These are phyloP conservation scores for Ceratobasidium sp. DNA, from an alignment of 1,284 basidiomycete genomes.

Conservation along the genomic window DNA sequence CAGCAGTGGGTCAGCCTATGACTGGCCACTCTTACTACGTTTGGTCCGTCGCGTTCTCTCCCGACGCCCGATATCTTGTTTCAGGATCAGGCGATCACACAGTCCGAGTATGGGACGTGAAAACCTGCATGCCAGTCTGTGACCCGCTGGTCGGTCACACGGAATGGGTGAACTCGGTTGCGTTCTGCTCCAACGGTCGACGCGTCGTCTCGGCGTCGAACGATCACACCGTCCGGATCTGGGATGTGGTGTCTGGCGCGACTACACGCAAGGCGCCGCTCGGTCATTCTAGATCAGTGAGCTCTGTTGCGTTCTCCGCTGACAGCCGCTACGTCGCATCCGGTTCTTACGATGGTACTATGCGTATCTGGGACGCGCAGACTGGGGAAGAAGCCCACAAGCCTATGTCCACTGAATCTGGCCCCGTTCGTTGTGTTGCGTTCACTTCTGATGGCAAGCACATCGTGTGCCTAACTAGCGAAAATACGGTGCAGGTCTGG, in stretches of 20 bases:
- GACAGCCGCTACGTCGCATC: constrained; percentile 28
- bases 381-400: background rate
- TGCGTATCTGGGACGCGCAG: constrained; percentile 33
- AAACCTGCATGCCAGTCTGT: background rate
- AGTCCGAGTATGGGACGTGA: background rate
- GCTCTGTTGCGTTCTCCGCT: constrained; percentile 33
- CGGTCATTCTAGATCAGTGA: background rate
- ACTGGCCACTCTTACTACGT: background rate
- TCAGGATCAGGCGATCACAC: too few relatives aligned
- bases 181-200: constrained; percentile 35
- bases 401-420: constrained; percentile 1
- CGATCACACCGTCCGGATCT: constrained; percentile 39
- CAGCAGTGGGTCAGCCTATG: constrained; percentile 6
- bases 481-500: constrained; percentile 28
- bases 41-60: constrained; percentile 54
- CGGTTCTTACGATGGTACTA: constrained; percentile 1
- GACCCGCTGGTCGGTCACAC: background rate
- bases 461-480: constrained; percentile 20
- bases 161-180: background rate
- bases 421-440: background rate
- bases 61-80: constrained; percentile 50
- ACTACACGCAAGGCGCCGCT: background rate
- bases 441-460: constrained; percentile 34
- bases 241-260: constrained; percentile 19
- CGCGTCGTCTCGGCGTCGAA: constrained; percentile 30